phyloP scores from a whole-genome alignment of 345 rosid species.

The Eutrema japonicum region DNA sequence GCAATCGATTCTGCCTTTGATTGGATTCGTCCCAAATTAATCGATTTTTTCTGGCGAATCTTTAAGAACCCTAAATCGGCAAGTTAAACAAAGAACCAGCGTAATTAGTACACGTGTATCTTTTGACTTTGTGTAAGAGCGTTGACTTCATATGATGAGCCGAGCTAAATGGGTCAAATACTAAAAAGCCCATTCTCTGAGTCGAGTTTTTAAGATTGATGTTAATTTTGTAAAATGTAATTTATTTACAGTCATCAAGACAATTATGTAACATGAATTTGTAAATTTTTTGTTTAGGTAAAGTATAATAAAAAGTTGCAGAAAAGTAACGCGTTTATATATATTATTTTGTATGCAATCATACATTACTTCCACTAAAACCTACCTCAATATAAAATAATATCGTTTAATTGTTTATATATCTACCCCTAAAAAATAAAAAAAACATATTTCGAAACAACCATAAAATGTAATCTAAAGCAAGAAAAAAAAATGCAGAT shows the following conservation, averaged over 20 bases:
- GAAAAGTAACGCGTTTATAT: neutral
- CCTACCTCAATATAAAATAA: conserved; percentile 13
- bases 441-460: neutral
- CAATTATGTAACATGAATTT: neutral
- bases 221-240: neutral
- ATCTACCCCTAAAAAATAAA: neutral
- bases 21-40: neutral
- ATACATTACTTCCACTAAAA: conserved; percentile 19
- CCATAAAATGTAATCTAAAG: conserved; percentile 7
- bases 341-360: conserved; percentile 3
- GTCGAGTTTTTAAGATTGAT: neutral
- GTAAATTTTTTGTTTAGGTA: neutral
- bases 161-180: neutral
- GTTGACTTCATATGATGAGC: conserved; percentile 5
- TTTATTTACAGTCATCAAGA: neutral
- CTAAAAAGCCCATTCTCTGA: neutral
- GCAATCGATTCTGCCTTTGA: neutral
- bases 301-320: neutral
- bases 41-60: neutral
- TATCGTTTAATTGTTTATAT: neutral
- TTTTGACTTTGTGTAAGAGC: neutral
- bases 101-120: neutral
- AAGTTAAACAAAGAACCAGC: neutral
- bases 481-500: conserved; percentile 12
- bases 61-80: conserved; percentile 2